Conservation (phyloP, 2,329 filamentous ascomycete species). For the Colletotrichum tropicicola region DNA sequence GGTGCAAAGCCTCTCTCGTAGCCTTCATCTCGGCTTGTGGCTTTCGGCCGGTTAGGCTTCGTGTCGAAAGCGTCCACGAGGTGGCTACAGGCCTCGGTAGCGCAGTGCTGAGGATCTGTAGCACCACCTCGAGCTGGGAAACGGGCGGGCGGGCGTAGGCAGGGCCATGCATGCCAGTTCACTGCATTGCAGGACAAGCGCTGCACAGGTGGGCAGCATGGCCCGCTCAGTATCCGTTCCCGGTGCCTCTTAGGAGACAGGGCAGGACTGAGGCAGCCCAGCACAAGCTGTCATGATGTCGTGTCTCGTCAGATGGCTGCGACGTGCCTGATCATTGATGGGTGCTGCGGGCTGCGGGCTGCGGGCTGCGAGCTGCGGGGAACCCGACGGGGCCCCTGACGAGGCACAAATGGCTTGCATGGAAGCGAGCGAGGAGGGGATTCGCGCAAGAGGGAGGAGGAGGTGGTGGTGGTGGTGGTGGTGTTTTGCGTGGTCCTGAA, state of each 20-base stretch:
- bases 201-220: background rate
- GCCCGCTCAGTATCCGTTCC: background rate
- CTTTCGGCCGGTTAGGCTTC: background rate
- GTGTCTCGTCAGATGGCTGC: conserved; percentile 17
- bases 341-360: background rate
- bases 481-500: conserved; percentile 4
- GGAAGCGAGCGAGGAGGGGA: conserved; percentile 19
- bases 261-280: background rate
- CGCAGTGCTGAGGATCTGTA: conserved; percentile 1
- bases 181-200: conserved; percentile 10
- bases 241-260: too few relatives aligned
- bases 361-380: background rate
- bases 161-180: conserved; percentile 4
- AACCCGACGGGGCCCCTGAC: background rate
- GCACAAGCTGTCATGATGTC: conserved; percentile 15
- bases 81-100: background rate
- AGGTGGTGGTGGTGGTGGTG: background rate
- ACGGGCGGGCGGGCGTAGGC: background rate
- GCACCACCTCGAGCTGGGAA: background rate
- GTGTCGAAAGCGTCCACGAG: background rate
- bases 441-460: background rate
- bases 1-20: background rate
- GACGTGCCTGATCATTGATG: background rate
- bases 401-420: conserved; percentile 26
- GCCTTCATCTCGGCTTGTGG: background rate